Base-by-base conservation (phyloP, 805 yeast species). In the Wickerhamiella australiensis region DNA sequence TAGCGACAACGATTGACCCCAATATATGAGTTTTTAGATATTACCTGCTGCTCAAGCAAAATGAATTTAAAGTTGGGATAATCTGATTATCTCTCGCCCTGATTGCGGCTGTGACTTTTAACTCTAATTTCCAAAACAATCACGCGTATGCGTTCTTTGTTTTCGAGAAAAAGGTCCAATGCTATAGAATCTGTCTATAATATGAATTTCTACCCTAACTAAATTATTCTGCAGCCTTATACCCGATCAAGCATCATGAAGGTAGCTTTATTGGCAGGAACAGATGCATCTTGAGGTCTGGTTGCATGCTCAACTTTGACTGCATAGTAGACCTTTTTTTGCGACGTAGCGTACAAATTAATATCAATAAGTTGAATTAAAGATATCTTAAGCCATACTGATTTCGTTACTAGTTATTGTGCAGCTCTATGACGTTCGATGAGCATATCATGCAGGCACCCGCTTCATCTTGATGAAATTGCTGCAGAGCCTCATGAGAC, bases 381-480 rank as follows among this genome's bases (percentile, higher is more conserved):
- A n/a, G n/a, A n/a, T n/a, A n/a, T n/a, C n/a, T n/a, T n/a, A n/a
- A n/a, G n/a, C n/a, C n/a, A n/a, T n/a, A n/a, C n/a, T n/a, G n/a
- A n/a, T n/a, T n/a, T n/a, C n/a, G n/a, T n/a, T n/a, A n/a, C n/a
- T n/a, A n/a, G n/a, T n/a, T n/a, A n/a, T n/a, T n/a, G n/a, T n/a
- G n/a, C n/a, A n/a, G 25, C 41, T 15, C 12, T 8, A 21, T 22
- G 33, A 29, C 33, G 33, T 11, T 11, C 25, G 44, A 41, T 6
- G 44, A n/a, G 6, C 31, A 41, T 25, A 7, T 23, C 8, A 23
- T 41, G 44, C 44, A 41, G 29, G 29, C n/a, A 33, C 38, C 15
- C 21, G 44, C 44, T n/a, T 22, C 44, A 41, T 41, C 31, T 41
- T 41, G 29, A 41, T 41, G 44, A 41, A 33, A 22, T 41, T 41